Evolutionary conservation across 352 stramenopile genomes (phyloP).

Genomic region (Pythium volutum): DNA sequence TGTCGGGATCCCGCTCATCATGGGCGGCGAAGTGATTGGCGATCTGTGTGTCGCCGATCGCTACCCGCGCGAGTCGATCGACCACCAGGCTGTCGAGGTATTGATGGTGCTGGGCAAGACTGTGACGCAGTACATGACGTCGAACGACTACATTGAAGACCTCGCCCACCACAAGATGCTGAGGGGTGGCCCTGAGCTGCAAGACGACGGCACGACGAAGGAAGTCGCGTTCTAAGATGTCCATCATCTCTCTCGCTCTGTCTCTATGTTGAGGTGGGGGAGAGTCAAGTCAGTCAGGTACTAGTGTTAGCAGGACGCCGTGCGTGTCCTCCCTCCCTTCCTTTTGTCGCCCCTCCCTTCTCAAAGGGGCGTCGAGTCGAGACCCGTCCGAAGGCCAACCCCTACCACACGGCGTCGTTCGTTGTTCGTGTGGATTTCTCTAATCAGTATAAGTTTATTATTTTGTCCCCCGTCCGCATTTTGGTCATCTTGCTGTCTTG

Average conservation of each 20-base stretch:
- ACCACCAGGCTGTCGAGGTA: constrained; percentile 84
- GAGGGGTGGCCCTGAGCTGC: constrained; percentile 21
- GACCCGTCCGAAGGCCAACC: neutral
- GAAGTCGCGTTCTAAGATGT: constrained; percentile 77
- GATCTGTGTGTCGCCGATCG: constrained; percentile 84
- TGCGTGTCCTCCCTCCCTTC: neutral
- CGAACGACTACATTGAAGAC: constrained; percentile 74
- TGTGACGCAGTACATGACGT: constrained; percentile 88
- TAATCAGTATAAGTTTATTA: constrained; percentile 35
- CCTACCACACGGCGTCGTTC: neutral
- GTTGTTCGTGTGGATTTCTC: constrained; percentile 18
- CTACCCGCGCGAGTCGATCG: constrained; percentile 74
- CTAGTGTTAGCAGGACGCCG: constrained; percentile 7
- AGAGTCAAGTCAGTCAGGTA: constrained; percentile 12
- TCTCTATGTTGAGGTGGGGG: neutral
- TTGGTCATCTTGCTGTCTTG: constrained; percentile 11
- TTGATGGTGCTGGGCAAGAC: constrained; percentile 86
- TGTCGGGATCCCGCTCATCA: constrained; percentile 79
- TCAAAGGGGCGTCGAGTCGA: neutral
- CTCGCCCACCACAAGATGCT: constrained; percentile 62
- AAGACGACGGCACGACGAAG: constrained; percentile 40
- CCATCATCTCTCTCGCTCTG: neutral
- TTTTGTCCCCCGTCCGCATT: constrained; percentile 1
- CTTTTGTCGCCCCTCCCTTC: neutral
- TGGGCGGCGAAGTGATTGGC: constrained; percentile 82